phyloP scores from a whole-genome alignment of 768 basidiomycete genomes.

The Naganishia kalamii region DNA sequence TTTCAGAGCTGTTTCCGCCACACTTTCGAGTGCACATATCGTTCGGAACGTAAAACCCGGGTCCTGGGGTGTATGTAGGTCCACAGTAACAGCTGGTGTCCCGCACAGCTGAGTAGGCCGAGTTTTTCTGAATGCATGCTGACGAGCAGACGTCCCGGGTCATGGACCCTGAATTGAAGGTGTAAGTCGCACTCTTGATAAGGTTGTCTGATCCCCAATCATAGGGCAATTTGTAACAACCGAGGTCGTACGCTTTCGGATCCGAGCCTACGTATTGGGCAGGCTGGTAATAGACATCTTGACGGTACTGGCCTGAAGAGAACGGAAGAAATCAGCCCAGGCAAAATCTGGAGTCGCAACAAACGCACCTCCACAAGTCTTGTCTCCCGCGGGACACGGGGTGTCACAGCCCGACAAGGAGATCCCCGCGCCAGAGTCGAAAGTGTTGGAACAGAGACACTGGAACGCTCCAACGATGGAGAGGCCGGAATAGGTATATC shows the following conservation, averaged over 20 bases:
- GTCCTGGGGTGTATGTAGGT: slow-evolving; percentile 24
- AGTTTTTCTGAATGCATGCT: slow-evolving; percentile 25
- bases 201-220: slow-evolving; percentile 9
- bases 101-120: slow-evolving; percentile 31
- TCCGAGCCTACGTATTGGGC: neutral
- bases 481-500: slow-evolving; percentile 27
- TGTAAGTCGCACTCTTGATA: slow-evolving; percentile 18
- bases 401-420: slow-evolving; percentile 16
- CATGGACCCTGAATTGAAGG: slow-evolving; percentile 23
- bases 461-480: neutral
- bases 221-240: slow-evolving; percentile 12
- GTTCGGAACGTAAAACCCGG: slow-evolving; percentile 28
- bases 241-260: neutral
- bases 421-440: slow-evolving; percentile 2
- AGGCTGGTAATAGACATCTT: slow-evolving; percentile 1
- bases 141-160: slow-evolving; percentile 26
- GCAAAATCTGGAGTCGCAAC: slow-evolving; percentile 16
- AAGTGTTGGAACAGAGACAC: slow-evolving; percentile 2
- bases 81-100: slow-evolving; percentile 35
- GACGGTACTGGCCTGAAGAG: neutral
- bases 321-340: neutral
- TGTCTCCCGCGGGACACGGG: slow-evolving; percentile 22
- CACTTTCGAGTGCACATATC: slow-evolving; percentile 32
- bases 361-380: slow-evolving; percentile 26
- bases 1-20: slow-evolving; percentile 32